Base-by-base conservation (phyloP, 1,284 basidiomycete genomes). In the Fistulinella staudtii region DNA sequence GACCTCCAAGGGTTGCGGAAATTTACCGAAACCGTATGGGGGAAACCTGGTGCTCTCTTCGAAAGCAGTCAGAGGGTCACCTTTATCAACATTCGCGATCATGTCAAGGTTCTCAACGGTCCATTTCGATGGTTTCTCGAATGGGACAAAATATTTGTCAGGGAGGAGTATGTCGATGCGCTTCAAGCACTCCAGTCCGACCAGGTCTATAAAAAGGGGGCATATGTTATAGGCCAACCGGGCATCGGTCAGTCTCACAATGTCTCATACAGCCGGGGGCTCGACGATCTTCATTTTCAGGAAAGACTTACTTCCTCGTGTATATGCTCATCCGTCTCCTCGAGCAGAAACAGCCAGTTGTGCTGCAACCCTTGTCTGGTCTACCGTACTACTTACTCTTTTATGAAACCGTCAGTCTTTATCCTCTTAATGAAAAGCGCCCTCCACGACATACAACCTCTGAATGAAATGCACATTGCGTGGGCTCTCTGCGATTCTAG, bases 221-320 rank as follows among this genome's bases (percentile, higher is more conserved):
- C 15, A 8, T 47, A 25, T 13, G 18, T 47, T 21, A 15, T 15
- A 2, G 45, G 45, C 4, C 24, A 46, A 8, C 45, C 24, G 1
- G 43, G 45, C 14, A 46, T 47, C 0, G 44, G 44, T 39, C 1
- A 39, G 44, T 34, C 17, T 8, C 8, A 24, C 4, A 5, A 29
- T 2, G 2, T 4, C 24, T 17, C 8, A 6, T 3, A 5, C 11
- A 7, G 5, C 10, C 8, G 2, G 11, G 29, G 18, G 4, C 2
- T 13, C 8, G 14, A 9, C 4, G 27, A 13, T 37, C 17, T 8
- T 11, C 20, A 5, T 6, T 5, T 0, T 9, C 13, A 46, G 45
- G 45, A 13, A 46, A 46, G 5, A 38, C 43, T 0, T 27, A 9
- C 2, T 46, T 31, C 11, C 28, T 45, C 1, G 1, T 46, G 1